Evolutionary conservation across 169 alveolate genomes (phyloP).

Genomic region (Blepharisma undulans): DNA sequence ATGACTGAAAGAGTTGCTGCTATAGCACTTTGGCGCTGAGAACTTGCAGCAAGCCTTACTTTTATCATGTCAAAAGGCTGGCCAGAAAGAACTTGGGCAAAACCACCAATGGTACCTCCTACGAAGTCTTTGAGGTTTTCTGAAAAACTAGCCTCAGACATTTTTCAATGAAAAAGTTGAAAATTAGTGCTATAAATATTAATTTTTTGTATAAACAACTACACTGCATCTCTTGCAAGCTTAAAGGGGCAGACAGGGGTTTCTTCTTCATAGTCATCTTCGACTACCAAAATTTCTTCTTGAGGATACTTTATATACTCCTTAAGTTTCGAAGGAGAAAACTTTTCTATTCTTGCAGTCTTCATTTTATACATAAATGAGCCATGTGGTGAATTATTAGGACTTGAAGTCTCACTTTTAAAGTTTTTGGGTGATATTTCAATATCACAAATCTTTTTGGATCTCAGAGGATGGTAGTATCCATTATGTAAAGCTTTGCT

Average conservation of each 20-base stretch:
- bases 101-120: conserved; percentile 25
- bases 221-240: not conserved
- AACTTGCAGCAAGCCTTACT: conserved; percentile 3
- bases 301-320: not conserved
- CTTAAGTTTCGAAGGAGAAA: not conserved
- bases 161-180: too few species aligned
- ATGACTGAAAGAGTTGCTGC: not conserved
- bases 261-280: not conserved
- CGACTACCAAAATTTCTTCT: not conserved
- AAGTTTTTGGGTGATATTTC: not conserved
- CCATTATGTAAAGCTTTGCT: not conserved
- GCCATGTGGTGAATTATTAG: not conserved
- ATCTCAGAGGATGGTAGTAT: not conserved
- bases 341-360: not conserved
- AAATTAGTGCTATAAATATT: not conserved
- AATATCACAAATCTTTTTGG: not conserved
- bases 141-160: not conserved
- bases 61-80: conserved; percentile 41
- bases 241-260: not conserved
- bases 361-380: not conserved
- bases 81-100: conserved; percentile 29
- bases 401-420: not conserved
- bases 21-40: not conserved
- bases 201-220: not conserved
- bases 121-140: conserved; percentile 26